Base-by-base conservation (phyloP, 495 filamentous ascomycete species). In the Cercophora newfieldiana region DNA sequence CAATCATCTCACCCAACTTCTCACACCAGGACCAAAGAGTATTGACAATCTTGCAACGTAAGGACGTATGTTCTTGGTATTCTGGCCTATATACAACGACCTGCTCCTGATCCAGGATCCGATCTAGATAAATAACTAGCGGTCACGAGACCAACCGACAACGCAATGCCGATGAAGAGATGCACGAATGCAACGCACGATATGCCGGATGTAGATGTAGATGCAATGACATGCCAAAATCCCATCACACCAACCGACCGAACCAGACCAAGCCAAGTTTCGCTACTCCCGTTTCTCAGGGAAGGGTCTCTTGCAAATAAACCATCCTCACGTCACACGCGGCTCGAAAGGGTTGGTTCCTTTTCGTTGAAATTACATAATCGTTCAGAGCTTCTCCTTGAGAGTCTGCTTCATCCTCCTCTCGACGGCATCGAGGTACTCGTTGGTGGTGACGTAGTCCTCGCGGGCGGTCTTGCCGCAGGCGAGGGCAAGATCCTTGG, bases 401-500 rank as follows among this genome's bases (percentile, higher is more conserved):
- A 87, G 77, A 50, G 70, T 72, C 57, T 72, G 76, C 87, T 91
- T 92, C 77, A 98, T 79, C 75, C 92, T 80, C 77, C 85, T 86
- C 88, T 97, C 94, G 58, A 98, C 92, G 10, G 94, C 94, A 71
- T 88, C 84, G 78, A 97, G 75, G 82, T 96, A 97, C 80, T 93
- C 91, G 65, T 78, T 83, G 61, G 95, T 99, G 16, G 92, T 96
- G 51, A 94, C 95, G 81, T 92, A 97, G 66, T 90, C 88, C 74
- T 85, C 85, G 54, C 91, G 85, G 50, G 86, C 89, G 65, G 88
- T 91, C 84, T 90, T 91, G 70, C 95, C 95, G 75, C 92, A 93
- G 29, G 93, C 88, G 30, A 99, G 85, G 19, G 94, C 94, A 69
- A 99, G 77, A 79, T 99, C 95, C 87, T 99, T 99, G 73, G 95